Conservation (phyloP, 164 flowering plant species). For the Tetracentron sinense region DNA sequence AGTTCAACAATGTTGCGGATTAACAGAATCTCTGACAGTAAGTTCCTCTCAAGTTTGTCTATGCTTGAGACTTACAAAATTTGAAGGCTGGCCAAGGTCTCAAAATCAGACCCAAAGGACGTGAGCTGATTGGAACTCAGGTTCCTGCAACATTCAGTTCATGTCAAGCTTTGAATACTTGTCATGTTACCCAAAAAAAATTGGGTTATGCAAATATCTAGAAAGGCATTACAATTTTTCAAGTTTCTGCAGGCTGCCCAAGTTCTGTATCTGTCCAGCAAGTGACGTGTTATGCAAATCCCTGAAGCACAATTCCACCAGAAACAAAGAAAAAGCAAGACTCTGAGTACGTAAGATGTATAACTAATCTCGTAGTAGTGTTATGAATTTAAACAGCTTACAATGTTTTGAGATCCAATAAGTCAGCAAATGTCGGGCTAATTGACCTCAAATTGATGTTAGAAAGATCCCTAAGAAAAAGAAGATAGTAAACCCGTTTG, state of each 20-base stretch:
- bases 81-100: conserved; percentile 53
- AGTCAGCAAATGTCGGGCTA: conserved; percentile 71
- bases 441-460: conserved; percentile 60
- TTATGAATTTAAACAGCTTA: conserved; percentile 27
- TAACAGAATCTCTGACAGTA: too few species aligned
- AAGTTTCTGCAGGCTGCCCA: conserved; percentile 71
- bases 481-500: neutral
- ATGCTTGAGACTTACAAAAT: conserved; percentile 50
- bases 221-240: conserved; percentile 52
- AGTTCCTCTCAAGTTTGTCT: neutral
- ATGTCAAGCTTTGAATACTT: conserved; percentile 9
- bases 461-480: conserved; percentile 50
- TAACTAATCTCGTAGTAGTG: neutral
- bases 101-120: conserved; percentile 67
- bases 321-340: neutral
- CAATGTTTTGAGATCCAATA: conserved; percentile 71
- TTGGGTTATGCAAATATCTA: neutral
- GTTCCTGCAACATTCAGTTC: conserved; percentile 49
- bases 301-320: conserved; percentile 36
- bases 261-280: conserved; percentile 64
- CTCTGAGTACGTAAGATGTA: neutral
- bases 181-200: conserved; percentile 2
- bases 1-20: neutral
- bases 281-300: conserved; percentile 87
- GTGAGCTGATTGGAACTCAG: conserved; percentile 77